These are phyloP conservation scores for Scedosporium dehoogii DNA, from an alignment of 2,329 filamentous ascomycete genomes.

Conservation along the genomic window DNA sequence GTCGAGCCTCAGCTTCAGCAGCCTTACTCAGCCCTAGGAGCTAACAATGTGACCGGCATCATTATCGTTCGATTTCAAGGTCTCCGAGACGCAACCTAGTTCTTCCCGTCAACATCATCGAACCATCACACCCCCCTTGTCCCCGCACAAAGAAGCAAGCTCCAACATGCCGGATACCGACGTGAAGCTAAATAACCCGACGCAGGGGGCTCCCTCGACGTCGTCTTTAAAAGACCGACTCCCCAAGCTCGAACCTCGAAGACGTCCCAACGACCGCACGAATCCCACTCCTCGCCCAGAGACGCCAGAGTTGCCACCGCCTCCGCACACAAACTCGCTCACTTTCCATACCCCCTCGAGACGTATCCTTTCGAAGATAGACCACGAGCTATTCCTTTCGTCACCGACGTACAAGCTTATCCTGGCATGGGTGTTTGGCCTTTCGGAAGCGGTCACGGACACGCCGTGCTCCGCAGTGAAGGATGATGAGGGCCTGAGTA, in stretches of 20 bases:
- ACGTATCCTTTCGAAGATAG: conserved; percentile 69
- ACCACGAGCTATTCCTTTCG: conserved; percentile 71
- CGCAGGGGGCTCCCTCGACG: conserved; percentile 32
- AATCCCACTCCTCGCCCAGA: conserved; percentile 58
- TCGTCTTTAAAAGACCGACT: conserved; percentile 34
- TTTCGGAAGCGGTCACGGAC: conserved; percentile 72
- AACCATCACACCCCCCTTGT: conserved; percentile 7
- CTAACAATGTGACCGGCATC: not conserved
- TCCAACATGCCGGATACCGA: not conserved
- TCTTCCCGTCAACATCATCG: conserved; percentile 1
- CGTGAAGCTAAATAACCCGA: not conserved
- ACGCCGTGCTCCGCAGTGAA: conserved; percentile 52
- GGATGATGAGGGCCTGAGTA: conserved; percentile 44
- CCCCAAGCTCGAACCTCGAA: conserved; percentile 58
- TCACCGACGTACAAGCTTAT: conserved; percentile 71
- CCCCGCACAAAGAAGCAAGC: conserved; percentile 8
- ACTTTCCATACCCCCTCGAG: conserved; percentile 59
- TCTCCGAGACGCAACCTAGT: not conserved
- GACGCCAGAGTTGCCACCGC: conserved; percentile 63
- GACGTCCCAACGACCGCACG: conserved; percentile 35
- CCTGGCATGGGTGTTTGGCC: conserved; percentile 72
- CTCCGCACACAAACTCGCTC: conserved; percentile 50
- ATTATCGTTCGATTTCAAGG: conserved; percentile 9
- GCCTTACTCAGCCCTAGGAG: not conserved
- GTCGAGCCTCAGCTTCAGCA: not conserved